phyloP scores from a whole-genome alignment of 176 grass and related monocot species.

The Oryza longistaminata region DNA sequence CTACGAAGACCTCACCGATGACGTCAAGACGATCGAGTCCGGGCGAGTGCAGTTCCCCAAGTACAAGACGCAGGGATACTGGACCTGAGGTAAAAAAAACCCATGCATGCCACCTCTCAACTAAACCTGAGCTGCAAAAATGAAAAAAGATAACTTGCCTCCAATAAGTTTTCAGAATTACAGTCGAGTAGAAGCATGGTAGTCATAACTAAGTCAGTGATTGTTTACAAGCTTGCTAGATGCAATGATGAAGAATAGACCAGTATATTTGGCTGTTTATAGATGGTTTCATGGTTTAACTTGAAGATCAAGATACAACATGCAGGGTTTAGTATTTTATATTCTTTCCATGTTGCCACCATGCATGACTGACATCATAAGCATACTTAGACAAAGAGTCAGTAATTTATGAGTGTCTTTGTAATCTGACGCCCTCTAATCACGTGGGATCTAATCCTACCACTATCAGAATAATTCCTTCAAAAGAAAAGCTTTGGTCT shows the following conservation, averaged over 20 bases:
- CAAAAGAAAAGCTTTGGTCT: slow-evolving; percentile 28
- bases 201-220: background rate
- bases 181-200: background rate
- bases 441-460: slow-evolving; percentile 31
- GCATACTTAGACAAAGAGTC: slow-evolving; percentile 4
- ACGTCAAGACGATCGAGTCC: slow-evolving; percentile 60
- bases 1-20: slow-evolving; percentile 62
- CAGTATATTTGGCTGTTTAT: slow-evolving; percentile 11
- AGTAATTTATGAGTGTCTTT: background rate
- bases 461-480: slow-evolving; percentile 28
- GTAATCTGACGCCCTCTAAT: slow-evolving; percentile 9
- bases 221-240: background rate
- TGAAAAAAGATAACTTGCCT: background rate
- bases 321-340: slow-evolving; percentile 9
- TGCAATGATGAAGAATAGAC: background rate
- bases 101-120: background rate
- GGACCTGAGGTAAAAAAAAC: slow-evolving; percentile 33
- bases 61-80: slow-evolving; percentile 62
- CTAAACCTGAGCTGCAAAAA: slow-evolving; percentile 1
- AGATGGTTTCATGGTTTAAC: background rate
- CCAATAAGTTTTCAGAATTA: background rate
- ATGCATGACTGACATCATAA: slow-evolving; percentile 11
- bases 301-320: background rate
- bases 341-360: slow-evolving; percentile 26
- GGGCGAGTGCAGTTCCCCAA: slow-evolving; percentile 53